These are phyloP conservation scores for Colletotrichum scovillei DNA, from an alignment of 2,329 filamentous ascomycete genomes.

Conservation along the genomic window DNA sequence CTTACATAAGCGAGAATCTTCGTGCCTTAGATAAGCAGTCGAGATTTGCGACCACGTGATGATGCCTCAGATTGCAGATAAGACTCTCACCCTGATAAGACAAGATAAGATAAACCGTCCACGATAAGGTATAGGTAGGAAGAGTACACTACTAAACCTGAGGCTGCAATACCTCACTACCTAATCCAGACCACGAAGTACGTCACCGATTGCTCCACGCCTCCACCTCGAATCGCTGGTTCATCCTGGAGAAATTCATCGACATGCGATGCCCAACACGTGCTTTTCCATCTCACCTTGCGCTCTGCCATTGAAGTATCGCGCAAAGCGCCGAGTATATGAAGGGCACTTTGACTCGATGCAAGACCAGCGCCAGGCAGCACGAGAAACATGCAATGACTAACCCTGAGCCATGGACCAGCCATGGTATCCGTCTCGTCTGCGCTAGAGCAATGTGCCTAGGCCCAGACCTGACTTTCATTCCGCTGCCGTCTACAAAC, in stretches of 20 bases:
- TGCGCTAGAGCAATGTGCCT: background rate
- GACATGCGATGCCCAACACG: background rate
- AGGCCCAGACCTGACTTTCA: background rate
- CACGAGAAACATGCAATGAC: background rate
- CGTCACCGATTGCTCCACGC: constrained; percentile 22
- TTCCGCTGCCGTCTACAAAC: background rate
- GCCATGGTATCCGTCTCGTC: no score
- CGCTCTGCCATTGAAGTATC: background rate
- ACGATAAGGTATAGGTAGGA: no score
- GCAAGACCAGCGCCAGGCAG: background rate
- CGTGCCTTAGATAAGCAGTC: background rate
- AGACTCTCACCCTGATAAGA: no score
- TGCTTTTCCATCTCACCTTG: background rate
- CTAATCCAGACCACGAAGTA: background rate
- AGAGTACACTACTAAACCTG: no score
- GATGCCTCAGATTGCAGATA: no score
- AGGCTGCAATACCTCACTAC: background rate
- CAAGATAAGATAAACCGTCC: no score
- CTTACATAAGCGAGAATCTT: constrained; percentile 8
- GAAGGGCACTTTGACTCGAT: background rate
- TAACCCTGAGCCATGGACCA: background rate
- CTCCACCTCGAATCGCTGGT: constrained; percentile 21
- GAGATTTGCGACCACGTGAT: constrained; percentile 7
- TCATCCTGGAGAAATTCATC: constrained; percentile 14
- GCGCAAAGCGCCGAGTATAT: background rate